phyloP scores from a whole-genome alignment of 169 alveolate genomes.

The Pseudocohnilembus persalinus region DNA sequence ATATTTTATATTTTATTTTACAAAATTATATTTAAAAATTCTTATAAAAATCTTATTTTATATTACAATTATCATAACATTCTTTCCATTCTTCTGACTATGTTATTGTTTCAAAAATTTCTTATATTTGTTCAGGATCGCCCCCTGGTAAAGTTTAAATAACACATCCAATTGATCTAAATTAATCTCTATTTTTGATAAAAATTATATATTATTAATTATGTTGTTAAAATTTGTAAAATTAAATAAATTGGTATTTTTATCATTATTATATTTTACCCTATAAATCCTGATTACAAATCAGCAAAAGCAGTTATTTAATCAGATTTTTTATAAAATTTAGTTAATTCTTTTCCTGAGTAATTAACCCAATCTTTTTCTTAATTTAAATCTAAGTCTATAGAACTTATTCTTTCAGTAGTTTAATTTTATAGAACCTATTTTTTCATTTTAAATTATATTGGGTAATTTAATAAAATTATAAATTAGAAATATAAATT shows the following conservation, averaged over 20 bases:
- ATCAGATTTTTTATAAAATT: conserved; percentile 19
- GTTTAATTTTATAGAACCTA: background rate
- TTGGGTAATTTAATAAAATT: too few relatives aligned
- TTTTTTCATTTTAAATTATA: too few relatives aligned
- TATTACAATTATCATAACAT: background rate
- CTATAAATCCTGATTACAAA: conserved; percentile 1
- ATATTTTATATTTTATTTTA: background rate
- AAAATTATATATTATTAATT: background rate
- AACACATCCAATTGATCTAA: conserved; percentile 19
- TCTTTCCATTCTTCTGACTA: background rate
- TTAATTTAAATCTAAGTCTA: conserved; percentile 9
- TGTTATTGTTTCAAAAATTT: background rate
- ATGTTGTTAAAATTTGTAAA: too few relatives aligned
- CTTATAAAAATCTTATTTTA: background rate
- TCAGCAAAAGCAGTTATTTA: conserved; percentile 15
- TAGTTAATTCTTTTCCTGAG: background rate
- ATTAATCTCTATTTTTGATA: too few relatives aligned
- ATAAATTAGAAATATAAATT: too few relatives aligned
- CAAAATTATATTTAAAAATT: background rate
- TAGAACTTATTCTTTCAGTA: background rate
- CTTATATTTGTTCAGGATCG: background rate
- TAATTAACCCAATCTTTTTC: conserved; percentile 17
- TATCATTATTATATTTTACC: background rate
- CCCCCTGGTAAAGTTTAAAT: conserved; percentile 9
- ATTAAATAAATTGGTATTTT: background rate